These are phyloP conservation scores for Lasiodiplodia citricola DNA, from an alignment of 2,329 filamentous ascomycete species.

Conservation along the genomic window DNA sequence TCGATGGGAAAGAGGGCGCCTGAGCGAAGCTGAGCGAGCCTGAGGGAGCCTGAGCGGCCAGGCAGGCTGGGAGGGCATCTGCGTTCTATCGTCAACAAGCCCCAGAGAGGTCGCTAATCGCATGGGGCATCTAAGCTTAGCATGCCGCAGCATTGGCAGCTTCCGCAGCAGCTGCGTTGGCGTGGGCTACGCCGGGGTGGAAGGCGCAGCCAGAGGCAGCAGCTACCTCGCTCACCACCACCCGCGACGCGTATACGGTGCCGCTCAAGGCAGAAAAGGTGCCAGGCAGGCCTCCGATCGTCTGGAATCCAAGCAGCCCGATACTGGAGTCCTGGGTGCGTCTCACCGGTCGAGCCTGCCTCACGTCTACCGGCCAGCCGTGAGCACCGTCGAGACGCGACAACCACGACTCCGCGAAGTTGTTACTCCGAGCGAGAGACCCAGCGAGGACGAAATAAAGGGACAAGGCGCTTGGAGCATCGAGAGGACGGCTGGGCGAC, in stretches of 20 bases:
- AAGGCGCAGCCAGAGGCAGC: not conserved
- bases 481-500: not conserved
- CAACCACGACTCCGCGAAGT: not conserved
- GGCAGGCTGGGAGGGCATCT: not conserved
- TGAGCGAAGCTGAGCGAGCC: not conserved
- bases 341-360: not conserved
- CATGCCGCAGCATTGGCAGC: not conserved
- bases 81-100: not conserved
- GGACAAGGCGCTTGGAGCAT: not conserved
- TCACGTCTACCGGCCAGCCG: not conserved
- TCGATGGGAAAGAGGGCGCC: not conserved
- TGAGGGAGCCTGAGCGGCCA: not conserved
- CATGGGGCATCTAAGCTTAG: not conserved
- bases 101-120: not conserved
- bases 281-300: not conserved
- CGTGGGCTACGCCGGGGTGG: not conserved
- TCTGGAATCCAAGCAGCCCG: not conserved
- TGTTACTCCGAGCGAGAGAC: not conserved
- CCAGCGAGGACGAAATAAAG: not conserved
- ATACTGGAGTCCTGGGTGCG: not conserved
- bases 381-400: not conserved
- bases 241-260: not conserved
- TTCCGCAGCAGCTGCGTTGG: not conserved
- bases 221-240: not conserved
- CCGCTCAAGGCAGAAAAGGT: not conserved